phyloP scores from a whole-genome alignment of 1,139 yeast species.

The Suhomyces ambrosiae region DNA sequence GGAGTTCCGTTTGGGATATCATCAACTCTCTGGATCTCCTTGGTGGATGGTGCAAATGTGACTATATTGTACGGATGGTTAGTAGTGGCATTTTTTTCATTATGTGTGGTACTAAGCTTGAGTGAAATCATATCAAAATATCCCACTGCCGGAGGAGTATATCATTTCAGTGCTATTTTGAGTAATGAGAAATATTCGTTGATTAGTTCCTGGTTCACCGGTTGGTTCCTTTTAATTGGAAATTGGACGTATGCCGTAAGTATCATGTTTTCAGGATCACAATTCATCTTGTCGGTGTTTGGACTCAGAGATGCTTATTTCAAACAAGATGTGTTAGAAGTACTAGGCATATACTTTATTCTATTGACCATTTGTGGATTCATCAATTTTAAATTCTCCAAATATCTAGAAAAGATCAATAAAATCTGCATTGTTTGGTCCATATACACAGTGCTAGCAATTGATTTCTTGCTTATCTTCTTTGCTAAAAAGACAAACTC shows the following conservation, averaged over 20 bases:
- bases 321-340: slow-evolving; percentile 56
- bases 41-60: slow-evolving; percentile 72
- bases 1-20: slow-evolving; percentile 78
- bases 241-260: slow-evolving; percentile 78
- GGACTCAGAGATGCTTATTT: slow-evolving; percentile 62
- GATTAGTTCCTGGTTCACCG: slow-evolving; percentile 70
- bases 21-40: slow-evolving; percentile 66
- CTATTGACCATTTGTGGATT: slow-evolving; percentile 63
- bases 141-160: slow-evolving; percentile 75
- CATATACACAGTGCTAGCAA: slow-evolving; percentile 66
- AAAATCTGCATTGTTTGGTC: slow-evolving; percentile 74
- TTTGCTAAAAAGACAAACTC: slow-evolving; percentile 66
- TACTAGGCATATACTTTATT: slow-evolving; percentile 56
- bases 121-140: slow-evolving; percentile 75
- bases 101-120: slow-evolving; percentile 64
- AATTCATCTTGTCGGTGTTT: slow-evolving; percentile 64
- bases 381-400: slow-evolving; percentile 61
- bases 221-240: slow-evolving; percentile 73
- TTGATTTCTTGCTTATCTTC: slow-evolving; percentile 61
- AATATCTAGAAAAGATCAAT: slow-evolving; percentile 62
- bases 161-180: slow-evolving; percentile 72
- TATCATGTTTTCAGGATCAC: slow-evolving; percentile 74
- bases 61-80: slow-evolving; percentile 74
- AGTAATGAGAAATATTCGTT: slow-evolving; percentile 58
- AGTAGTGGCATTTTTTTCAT: slow-evolving; percentile 59